Base-by-base conservation (phyloP, 768 basidiomycete genomes). In the Mycena vulgaris region DNA sequence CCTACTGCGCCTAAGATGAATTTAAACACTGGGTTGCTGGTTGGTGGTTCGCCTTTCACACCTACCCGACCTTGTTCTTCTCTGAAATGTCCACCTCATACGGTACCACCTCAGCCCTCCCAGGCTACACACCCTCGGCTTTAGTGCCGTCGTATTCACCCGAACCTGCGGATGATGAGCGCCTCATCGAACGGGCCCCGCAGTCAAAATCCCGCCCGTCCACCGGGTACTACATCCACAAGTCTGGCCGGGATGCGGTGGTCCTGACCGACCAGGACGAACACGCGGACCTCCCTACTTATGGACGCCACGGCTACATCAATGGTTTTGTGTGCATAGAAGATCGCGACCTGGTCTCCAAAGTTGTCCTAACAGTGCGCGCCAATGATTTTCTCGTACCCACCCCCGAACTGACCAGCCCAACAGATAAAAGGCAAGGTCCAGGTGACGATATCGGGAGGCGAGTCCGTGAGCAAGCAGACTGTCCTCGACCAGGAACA, bases 91-190 rank as follows among this genome's bases (percentile, higher is more conserved):
- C 45, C 23, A 8, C 13, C 45, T 23, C 39, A 4, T 17, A 14
- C 39, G 39, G 4, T 9, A 40, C n/a, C 48, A 40, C 49, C 23
- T 57, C 17, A 31, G 37, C 39, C 2, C 80, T 89, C 35, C 89
- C 92, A 30, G 76, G 75, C 14, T 92, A 93, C 74, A 83, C 88
- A 1, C 83, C 88, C 0, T 87, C 89, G 8, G 78, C 78, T 3
- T 87, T 86, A 30, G 83, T 86, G 0, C 92, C 92, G 1, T 74
- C 80, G 13, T 93, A 93, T 75, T 89, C 91, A 47, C 84, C 78
- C 52, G 84, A 85, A 31, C 89, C 87, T 33, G 76, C 82, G 7
- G 78, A 78, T 7, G 87, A 85, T 28, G 92, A 93, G 72, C 81
- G 82, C 49, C 82, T 83, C 25, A 85, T 93, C 21, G 85, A 89